These are phyloP conservation scores for Fusarium cicatricum DNA, from an alignment of 2,329 filamentous ascomycete genomes.

Conservation along the genomic window DNA sequence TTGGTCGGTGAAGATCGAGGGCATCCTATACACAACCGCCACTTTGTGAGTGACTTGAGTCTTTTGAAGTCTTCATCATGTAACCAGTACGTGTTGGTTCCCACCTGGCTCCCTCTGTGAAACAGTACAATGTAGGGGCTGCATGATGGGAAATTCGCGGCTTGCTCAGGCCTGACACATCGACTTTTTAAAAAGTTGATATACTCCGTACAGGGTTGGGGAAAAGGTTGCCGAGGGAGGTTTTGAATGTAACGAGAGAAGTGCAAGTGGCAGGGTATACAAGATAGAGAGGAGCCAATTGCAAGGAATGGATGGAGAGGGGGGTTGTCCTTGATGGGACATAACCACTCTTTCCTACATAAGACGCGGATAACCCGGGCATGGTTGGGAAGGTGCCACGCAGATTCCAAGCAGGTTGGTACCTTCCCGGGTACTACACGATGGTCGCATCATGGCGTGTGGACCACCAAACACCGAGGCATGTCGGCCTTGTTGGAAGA, in stretches of 20 bases:
- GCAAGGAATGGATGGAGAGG: conserved; percentile 11
- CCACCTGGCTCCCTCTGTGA: conserved; percentile 19
- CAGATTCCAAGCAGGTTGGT: conserved; percentile 8
- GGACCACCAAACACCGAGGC: conserved; percentile 12
- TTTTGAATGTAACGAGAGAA: neutral
- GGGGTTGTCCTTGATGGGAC: conserved; percentile 8
- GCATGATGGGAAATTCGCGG: conserved; percentile 20
- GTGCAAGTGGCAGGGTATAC: neutral
- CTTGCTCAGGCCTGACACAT: conserved; percentile 18
- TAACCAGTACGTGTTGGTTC: conserved; percentile 1
- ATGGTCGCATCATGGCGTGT: conserved; percentile 18
- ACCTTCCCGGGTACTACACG: conserved; percentile 3
- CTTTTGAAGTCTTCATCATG: neutral
- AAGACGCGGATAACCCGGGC: conserved; percentile 9
- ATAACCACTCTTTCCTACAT: conserved; percentile 17
- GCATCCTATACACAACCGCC: neutral
- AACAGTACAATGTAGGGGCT: conserved; percentile 18
- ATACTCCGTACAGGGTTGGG: conserved; percentile 5
- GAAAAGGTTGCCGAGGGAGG: conserved; percentile 3
- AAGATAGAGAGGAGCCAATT: neutral
- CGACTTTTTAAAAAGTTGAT: conserved; percentile 13
- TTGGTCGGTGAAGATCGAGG: neutral
- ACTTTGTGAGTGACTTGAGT: neutral
- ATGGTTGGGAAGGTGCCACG: conserved; percentile 25
- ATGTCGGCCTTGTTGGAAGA: neutral